These are phyloP conservation scores for Cucumis hystrix DNA, from an alignment of 306 rosid species.

Conservation along the genomic window DNA sequence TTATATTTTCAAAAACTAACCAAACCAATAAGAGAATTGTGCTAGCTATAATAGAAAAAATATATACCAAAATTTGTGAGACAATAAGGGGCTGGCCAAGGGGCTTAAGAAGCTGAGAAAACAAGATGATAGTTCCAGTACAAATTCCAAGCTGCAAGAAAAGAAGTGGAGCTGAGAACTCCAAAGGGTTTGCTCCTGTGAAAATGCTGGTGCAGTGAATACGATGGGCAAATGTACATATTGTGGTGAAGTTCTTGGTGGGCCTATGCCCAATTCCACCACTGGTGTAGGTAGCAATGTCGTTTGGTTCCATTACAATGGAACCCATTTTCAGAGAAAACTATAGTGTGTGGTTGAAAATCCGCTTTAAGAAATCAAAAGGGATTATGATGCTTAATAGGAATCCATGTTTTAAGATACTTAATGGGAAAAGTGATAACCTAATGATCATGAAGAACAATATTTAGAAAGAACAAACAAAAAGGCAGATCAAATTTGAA, in stretches of 20 bases:
- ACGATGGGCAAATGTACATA: background rate
- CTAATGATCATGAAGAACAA: too few species aligned
- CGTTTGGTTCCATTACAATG: conserved; percentile 1
- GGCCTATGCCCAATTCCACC: background rate
- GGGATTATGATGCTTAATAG: too few species aligned
- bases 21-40: background rate
- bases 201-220: conserved; percentile 2
- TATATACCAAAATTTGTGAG: conserved; percentile 15
- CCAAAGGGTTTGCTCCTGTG: conserved; percentile 9
- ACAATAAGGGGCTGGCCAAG: conserved; percentile 15
- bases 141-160: conserved; percentile 12
- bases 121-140: conserved; percentile 3
- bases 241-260: background rate
- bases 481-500: too few species aligned
- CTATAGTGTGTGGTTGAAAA: background rate
- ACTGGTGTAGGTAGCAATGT: background rate
- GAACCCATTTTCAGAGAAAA: background rate
- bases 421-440: too few species aligned
- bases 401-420: too few species aligned
- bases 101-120: conserved; percentile 18
- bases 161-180: conserved; percentile 14
- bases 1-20: too few species aligned
- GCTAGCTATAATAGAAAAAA: background rate
- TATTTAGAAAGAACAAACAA: too few species aligned
- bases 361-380: too few species aligned